Evolutionary conservation across 495 filamentous ascomycete genomes (phyloP).

Genomic region (Neurospora hispaniola): DNA sequence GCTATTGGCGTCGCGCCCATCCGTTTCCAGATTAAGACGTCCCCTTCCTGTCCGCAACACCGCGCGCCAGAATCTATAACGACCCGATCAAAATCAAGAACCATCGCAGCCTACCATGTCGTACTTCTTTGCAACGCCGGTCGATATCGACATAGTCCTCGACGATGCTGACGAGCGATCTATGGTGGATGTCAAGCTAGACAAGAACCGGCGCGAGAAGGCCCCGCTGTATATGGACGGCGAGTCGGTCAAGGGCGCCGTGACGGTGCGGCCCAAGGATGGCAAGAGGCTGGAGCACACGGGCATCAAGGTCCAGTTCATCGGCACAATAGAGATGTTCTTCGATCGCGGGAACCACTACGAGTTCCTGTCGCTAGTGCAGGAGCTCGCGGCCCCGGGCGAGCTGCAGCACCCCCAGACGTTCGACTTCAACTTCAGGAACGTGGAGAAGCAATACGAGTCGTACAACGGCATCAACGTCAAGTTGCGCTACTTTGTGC

Average conservation of each 20-base stretch:
- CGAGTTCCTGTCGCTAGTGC: conserved; percentile 92
- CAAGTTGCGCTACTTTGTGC: conserved; percentile 94
- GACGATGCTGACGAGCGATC: conserved; percentile 87
- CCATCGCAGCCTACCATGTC: conserved; percentile 47
- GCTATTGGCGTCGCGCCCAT: background rate
- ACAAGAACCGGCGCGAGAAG: conserved; percentile 94
- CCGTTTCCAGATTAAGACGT: background rate
- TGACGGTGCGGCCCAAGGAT: conserved; percentile 95
- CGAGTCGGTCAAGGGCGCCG: conserved; percentile 90
- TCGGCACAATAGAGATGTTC: conserved; percentile 95
- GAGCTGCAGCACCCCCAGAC: conserved; percentile 98
- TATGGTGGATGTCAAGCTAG: conserved; percentile 94
- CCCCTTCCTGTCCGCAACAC: background rate
- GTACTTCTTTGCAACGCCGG: conserved; percentile 94
- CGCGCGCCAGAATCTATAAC: background rate
- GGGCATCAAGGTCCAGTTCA: conserved; percentile 99
- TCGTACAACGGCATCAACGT: conserved; percentile 99
- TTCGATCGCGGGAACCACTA: conserved; percentile 99
- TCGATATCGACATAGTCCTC: conserved; percentile 98
- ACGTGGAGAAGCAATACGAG: conserved; percentile 99
- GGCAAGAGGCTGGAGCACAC: conserved; percentile 96
- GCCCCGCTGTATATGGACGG: conserved; percentile 96
- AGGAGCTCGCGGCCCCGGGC: conserved; percentile 91
- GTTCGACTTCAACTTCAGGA: conserved; percentile 99
- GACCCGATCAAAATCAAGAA: background rate